Percentiles rank a stretch among this genome's conserved stretches.
These are phyloP conservation scores for Capniomyces stellatus DNA, from an alignment of 371 early-diverging fungal genomes.

Conservation along the genomic window DNA sequence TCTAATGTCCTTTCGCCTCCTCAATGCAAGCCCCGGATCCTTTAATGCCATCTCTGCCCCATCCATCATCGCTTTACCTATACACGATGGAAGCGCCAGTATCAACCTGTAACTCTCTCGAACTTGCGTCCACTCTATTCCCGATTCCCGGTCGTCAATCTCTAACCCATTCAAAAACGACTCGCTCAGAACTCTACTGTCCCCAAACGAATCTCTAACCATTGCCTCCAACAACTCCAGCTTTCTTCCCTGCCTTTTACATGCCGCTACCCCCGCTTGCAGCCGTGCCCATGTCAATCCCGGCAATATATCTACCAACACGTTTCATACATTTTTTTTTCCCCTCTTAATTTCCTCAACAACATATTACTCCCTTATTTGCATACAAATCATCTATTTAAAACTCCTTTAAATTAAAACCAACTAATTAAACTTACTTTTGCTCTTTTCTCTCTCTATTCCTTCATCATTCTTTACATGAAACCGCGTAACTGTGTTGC, in stretches of 20 bases:
- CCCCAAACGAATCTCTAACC: slow-evolving; percentile 40
- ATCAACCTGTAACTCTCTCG: not conserved
- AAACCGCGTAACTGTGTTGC: slow-evolving; percentile 41
- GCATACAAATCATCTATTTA: too few relatives aligned
- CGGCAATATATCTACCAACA: slow-evolving; percentile 10
- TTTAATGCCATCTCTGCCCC: slow-evolving; percentile 54
- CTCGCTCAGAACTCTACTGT: slow-evolving; percentile 47
- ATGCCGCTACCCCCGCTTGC: slow-evolving; percentile 20
- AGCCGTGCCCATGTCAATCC: slow-evolving; percentile 34
- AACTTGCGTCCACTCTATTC: not conserved
- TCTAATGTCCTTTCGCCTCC: slow-evolving; percentile 40
- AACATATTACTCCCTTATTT: slow-evolving; percentile 5
- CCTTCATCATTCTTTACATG: not conserved
- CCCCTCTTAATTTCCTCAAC: slow-evolving; percentile 3
- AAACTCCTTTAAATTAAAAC: slow-evolving; percentile 33
- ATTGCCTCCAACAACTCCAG: slow-evolving; percentile 26
- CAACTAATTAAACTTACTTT: not conserved
- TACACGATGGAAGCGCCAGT: slow-evolving; percentile 17
- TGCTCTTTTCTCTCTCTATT: not conserved
- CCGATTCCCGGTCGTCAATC: not conserved
- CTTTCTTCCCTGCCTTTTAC: slow-evolving; percentile 22
- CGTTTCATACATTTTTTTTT: too few relatives aligned
- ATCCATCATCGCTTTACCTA: slow-evolving; percentile 54
- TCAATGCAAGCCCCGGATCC: slow-evolving; percentile 48
- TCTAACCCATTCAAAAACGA: slow-evolving; percentile 48